These are phyloP conservation scores for Tuber microsphaerosporum DNA, from an alignment of 495 filamentous ascomycete genomes.

Conservation along the genomic window DNA sequence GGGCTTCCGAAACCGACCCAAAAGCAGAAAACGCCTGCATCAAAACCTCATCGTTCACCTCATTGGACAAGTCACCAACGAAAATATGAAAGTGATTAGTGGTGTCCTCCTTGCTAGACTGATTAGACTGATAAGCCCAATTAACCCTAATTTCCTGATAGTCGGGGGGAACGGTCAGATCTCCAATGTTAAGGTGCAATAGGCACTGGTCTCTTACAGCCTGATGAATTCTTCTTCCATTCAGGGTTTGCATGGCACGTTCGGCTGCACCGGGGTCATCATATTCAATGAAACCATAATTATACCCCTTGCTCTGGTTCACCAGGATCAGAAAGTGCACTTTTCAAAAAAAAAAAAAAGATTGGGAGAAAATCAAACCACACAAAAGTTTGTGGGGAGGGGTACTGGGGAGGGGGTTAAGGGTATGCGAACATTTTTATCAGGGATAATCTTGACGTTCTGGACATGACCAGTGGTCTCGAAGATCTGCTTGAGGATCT, in stretches of 20 bases:
- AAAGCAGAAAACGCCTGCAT: constrained; percentile 95
- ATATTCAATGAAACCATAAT: constrained; percentile 99
- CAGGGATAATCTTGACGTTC: constrained; percentile 98
- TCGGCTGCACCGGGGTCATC: constrained; percentile 95
- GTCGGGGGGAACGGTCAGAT: constrained; percentile 15
- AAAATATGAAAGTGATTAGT: constrained; percentile 99
- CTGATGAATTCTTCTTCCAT: constrained; percentile 90
- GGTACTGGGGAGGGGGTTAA: constrained; percentile 8
- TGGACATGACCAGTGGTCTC: constrained; percentile 97
- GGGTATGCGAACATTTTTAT: constrained; percentile 47
- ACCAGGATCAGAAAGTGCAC: constrained; percentile 39
- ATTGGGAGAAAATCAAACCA: constrained; percentile 12
- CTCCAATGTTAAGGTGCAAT: constrained; percentile 7
- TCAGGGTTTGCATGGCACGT: constrained; percentile 92
- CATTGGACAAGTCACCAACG: constrained; percentile 94
- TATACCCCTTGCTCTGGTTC: constrained; percentile 82
- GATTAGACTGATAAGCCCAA: constrained; percentile 99
- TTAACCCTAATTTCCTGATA: constrained; percentile 97
- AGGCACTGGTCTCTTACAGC: constrained; percentile 54
- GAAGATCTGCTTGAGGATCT: constrained; percentile 95
- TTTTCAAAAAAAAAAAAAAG: constrained; percentile 15
- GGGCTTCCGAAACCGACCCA: constrained; percentile 93
- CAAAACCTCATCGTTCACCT: constrained; percentile 96
- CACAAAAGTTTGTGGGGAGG: background rate
- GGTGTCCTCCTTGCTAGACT: constrained; percentile 89